Base-by-base conservation (phyloP, 2,329 filamentous ascomycete genomes). In the Geosmithia putterillii region DNA sequence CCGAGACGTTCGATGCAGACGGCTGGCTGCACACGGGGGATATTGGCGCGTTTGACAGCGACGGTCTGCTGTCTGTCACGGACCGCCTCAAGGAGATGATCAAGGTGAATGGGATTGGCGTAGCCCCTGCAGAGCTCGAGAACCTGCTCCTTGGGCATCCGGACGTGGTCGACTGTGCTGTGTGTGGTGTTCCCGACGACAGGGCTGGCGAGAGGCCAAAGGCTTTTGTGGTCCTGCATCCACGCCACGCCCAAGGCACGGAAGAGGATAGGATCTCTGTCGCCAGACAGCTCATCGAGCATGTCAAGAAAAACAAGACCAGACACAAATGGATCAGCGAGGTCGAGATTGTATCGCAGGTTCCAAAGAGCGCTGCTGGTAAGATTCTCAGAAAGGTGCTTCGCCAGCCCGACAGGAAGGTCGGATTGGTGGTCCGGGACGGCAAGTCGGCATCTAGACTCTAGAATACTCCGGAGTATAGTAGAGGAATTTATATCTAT, bases 1-100 rank as follows among this genome's bases (percentile, higher is more conserved):
- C 0, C 66, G 65, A 38, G 64, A 74, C 50, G 54, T 73, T 79
- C 14, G 72, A 76, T 46, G 50, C 57, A 1, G 69, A 77, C 47
- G 75, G 74, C 0, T 69, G 76, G 52, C 61, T 82, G 17, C 70
- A 78, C 45, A 83, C 79, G 0, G 79, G 66, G 0, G 74, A 79
- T 43, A 66, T 73, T 37, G 79, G 76, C 2, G 55, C 60, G 7
- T 69, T 81, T 14, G 72, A 78, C 42, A 52, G 57, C 0, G 67
- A 78, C 45, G 76, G 73, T 0, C 64, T 77, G 48, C 61, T 82
- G 9, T 67, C 69, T 22, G 76, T 79, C 44, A 65, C 67, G 1
- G 77, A 82, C 51, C 67, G 77, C 0, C 74, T 82, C 54, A 83
- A 83, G 60, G 78, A 82, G 56, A 73, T 81, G 66, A 78, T 81